Base-by-base conservation (phyloP, 2,329 filamentous ascomycete genomes). In the Fonsecaea erecta region DNA sequence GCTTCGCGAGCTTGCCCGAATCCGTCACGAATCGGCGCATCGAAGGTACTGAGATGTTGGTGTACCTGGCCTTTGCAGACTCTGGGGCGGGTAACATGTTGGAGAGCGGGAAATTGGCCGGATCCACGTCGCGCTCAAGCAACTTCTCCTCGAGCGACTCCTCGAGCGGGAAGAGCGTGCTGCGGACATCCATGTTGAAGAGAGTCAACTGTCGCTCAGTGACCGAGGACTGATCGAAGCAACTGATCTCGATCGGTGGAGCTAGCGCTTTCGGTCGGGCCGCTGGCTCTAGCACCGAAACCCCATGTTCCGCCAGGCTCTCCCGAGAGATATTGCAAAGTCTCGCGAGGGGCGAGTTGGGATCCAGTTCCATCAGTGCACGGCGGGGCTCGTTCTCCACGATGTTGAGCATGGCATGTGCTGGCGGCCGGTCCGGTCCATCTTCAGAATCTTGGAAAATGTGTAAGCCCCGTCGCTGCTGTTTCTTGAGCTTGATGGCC, bases 21-120 rank as follows among this genome's bases (percentile, higher is more conserved):
- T 98, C 95, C 1, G 94, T 98, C 65, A 99, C 95, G 75, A 99
- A 99, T 71, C 93, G 92, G 56, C 88, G 90, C 95, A 99, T 99
- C 11, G 93, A 97, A 0, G 95, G 95, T 35, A 97, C 93, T 57
- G 89, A 86, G 68, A 99, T 96, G 75, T 94, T 91, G 57, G 91
- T 97, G 79, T 93, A 98, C 26, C 91, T 87, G 70, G 88, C 86
- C 82, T 92, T 94, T 74, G 90, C 86, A 52, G 91, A 92, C 66
- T 91, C 88, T 0, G 95, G 93, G 37, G 84, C 80, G 2, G 95
- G 93, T 1, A 98, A 82, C 77, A 93, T 82, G 70, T 86, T 82
- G 12, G 79, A 80, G 1, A 84, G 75, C 0, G 93, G 90, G 73
- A 89, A 88, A 37, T 84, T 79, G 26, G 85, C 82, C 14, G 87